phyloP scores from a whole-genome alignment of 2,329 filamentous ascomycete species.

The Ceratocystis huliohia region DNA sequence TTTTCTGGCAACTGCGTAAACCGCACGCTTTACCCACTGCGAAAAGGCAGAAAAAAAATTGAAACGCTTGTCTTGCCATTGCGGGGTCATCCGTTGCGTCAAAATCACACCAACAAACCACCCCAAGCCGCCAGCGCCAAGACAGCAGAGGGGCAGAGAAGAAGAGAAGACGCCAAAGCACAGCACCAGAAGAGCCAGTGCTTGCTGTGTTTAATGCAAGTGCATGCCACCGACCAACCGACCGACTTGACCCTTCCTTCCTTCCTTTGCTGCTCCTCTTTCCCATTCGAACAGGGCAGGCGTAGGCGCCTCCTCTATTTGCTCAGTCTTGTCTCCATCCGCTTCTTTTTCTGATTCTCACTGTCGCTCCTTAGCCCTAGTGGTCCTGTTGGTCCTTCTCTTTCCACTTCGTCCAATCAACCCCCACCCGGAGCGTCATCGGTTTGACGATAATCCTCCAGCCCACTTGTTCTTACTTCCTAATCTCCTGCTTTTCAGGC shows the following conservation, averaged over 20 bases:
- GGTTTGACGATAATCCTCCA: not conserved
- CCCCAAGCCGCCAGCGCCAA: not conserved
- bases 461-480: not conserved
- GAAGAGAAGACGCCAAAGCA: not conserved
- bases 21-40: not conserved
- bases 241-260: not conserved
- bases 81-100: conserved; percentile 14
- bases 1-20: not conserved
- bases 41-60: conserved; percentile 4
- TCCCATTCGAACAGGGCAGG: conserved; percentile 13
- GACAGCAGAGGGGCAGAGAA: not conserved
- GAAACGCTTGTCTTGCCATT: conserved; percentile 1
- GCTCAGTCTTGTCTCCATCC: not conserved
- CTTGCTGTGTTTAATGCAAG: not conserved
- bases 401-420: not conserved
- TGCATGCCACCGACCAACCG: not conserved
- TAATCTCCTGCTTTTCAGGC: not conserved
- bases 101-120: conserved; percentile 1
- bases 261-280: not conserved
- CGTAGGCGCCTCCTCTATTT: conserved; percentile 15
- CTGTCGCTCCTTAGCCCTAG: not conserved
- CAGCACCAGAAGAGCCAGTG: not conserved
- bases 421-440: conserved; percentile 2
- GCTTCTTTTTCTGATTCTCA: not conserved
- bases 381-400: not conserved